phyloP scores from a whole-genome alignment of 371 early-diverging fungal genomes.

The Dipsacomyces acuminosporus region DNA sequence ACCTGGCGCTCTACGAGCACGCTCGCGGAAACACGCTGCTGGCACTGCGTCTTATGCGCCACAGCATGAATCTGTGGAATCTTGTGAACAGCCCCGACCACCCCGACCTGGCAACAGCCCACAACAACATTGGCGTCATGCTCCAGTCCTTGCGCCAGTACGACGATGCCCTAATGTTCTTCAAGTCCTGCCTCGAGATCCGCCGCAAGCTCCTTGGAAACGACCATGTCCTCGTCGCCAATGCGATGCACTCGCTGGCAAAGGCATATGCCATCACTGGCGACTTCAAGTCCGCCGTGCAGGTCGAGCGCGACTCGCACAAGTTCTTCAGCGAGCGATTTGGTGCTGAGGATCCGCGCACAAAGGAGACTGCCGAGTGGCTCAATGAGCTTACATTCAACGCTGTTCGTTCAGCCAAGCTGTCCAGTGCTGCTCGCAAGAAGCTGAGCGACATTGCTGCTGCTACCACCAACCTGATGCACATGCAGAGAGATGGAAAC shows the following conservation, averaged over 20 bases:
- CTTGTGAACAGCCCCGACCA: constrained; percentile 71
- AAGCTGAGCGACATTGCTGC: constrained; percentile 41
- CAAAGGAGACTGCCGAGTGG: constrained; percentile 69
- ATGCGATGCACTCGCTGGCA: constrained; percentile 67
- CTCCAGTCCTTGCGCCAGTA: constrained; percentile 69
- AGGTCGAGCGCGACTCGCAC: constrained; percentile 69
- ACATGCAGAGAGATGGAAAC: constrained; percentile 32
- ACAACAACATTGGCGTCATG: constrained; percentile 84
- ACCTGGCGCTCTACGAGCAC: constrained; percentile 84
- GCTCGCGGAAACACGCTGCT: constrained; percentile 67
- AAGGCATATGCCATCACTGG: constrained; percentile 68
- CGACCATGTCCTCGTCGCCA: constrained; percentile 68
- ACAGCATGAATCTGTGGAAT: constrained; percentile 79
- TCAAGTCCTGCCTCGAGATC: constrained; percentile 65
- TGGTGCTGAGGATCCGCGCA: constrained; percentile 70
- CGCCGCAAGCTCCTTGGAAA: constrained; percentile 68
- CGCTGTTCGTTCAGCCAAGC: constrained; percentile 53
- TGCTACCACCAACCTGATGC: constrained; percentile 28
- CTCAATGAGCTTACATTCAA: constrained; percentile 62
- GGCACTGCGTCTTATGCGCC: constrained; percentile 73
- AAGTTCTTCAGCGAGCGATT: constrained; percentile 58
- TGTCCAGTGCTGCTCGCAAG: constrained; percentile 32
- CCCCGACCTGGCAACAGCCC: constrained; percentile 81
- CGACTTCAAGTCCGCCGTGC: constrained; percentile 73
- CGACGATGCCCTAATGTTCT: constrained; percentile 63